Conservation (phyloP, 257 asterid genomes). For the Verbascum thapsus region DNA sequence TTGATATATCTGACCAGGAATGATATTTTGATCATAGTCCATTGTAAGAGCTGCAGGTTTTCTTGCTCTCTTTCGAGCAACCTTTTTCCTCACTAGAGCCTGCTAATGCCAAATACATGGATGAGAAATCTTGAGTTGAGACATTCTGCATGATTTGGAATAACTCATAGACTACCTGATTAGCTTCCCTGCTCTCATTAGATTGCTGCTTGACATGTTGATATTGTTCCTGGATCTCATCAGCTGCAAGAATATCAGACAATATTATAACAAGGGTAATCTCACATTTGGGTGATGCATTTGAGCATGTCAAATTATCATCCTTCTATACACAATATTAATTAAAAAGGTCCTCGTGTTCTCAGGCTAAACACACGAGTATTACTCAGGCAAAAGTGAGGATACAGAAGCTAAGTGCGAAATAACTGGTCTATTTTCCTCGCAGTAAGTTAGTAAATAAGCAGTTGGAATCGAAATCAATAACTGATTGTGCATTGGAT, state of each 20-base stretch:
- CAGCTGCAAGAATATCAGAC: constrained; percentile 52
- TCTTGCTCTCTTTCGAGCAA: constrained; percentile 51
- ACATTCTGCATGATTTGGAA: constrained; percentile 9
- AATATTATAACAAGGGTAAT: constrained; percentile 10
- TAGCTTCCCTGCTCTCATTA: constrained; percentile 45
- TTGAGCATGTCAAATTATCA: constrained; percentile 5
- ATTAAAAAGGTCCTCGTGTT: constrained; percentile 11
- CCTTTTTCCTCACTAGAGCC: constrained; percentile 43
- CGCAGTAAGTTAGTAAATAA: constrained; percentile 6
- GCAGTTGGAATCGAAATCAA: constrained; percentile 15
- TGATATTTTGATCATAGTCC: constrained; percentile 69
- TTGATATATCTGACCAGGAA: constrained; percentile 77
- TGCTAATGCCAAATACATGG: constrained; percentile 32
- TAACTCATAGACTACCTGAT: constrained; percentile 49
- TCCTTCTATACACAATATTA: constrained; percentile 9
- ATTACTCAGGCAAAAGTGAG: constrained; percentile 7
- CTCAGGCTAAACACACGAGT: neutral
- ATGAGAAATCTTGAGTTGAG: constrained; percentile 24
- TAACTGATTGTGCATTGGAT: neutral
- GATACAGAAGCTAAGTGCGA: constrained; percentile 18
- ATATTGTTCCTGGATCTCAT: constrained; percentile 53
- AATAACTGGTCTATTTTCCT: constrained; percentile 23
- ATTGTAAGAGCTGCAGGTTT: constrained; percentile 44
- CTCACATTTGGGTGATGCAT: constrained; percentile 23
- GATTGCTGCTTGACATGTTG: constrained; percentile 50